Percentiles rank a stretch among this genome's conserved stretches.
These are phyloP conservation scores for Helicocarpus griseus DNA, from an alignment of 2,329 filamentous ascomycete genomes.

Conservation along the genomic window DNA sequence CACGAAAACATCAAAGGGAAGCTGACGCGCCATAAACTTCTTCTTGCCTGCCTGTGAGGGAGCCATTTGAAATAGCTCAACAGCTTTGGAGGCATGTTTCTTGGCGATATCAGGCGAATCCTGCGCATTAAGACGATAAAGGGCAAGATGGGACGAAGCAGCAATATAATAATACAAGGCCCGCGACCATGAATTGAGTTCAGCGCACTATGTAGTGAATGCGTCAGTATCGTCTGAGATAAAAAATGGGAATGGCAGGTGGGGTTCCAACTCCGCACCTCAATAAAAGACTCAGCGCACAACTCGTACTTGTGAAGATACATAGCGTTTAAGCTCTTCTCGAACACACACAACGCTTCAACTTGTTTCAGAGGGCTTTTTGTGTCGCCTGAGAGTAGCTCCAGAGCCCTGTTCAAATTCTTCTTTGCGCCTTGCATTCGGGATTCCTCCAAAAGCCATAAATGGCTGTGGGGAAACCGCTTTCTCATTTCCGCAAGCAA, in stretches of 20 bases:
- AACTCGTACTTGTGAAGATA: conserved; percentile 66
- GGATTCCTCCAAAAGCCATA: conserved; percentile 86
- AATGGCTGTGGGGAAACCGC: conserved; percentile 68
- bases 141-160: conserved; percentile 65
- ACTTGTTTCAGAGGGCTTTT: conserved; percentile 78
- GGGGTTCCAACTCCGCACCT: conserved; percentile 27
- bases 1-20: conserved; percentile 84
- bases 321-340: conserved; percentile 68
- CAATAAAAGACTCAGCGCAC: conserved; percentile 64
- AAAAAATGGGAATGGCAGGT: background rate
- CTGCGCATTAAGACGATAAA: conserved; percentile 52
- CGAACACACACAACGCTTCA: conserved; percentile 74
- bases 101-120: conserved; percentile 37
- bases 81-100: conserved; percentile 53
- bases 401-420: conserved; percentile 57
- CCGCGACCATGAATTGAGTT: conserved; percentile 85
- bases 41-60: conserved; percentile 72
- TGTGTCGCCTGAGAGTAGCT: conserved; percentile 50
- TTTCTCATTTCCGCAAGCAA: conserved; percentile 65
- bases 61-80: conserved; percentile 61
- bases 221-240: background rate
- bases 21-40: conserved; percentile 75
- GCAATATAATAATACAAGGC: conserved; percentile 84
- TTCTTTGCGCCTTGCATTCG: conserved; percentile 61
- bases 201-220: conserved; percentile 45